Conservation (phyloP, 352 stramenopile species). For the Pythium utonaiense region DNA sequence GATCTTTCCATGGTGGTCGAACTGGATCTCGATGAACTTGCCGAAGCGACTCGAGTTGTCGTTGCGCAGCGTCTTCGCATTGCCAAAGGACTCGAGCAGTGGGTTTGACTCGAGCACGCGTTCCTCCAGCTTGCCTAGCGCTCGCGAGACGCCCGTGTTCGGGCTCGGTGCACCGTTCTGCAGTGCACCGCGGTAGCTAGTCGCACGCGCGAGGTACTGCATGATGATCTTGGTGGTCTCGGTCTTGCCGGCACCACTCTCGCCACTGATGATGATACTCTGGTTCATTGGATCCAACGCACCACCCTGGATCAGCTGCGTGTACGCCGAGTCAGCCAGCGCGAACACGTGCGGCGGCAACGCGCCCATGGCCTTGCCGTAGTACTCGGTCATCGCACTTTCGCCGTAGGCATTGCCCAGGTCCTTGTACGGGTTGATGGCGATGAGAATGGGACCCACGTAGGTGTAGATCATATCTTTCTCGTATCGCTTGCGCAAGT, state of each 20-base stretch:
- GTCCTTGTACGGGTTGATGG: slow-evolving; percentile 90
- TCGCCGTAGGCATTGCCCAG: slow-evolving; percentile 69
- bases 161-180: slow-evolving; percentile 54
- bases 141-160: slow-evolving; percentile 84
- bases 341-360: slow-evolving; percentile 90
- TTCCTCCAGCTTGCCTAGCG: slow-evolving; percentile 83
- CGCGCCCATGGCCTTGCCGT: slow-evolving; percentile 72
- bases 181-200: slow-evolving; percentile 65
- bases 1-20: slow-evolving; percentile 91
- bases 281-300: slow-evolving; percentile 83
- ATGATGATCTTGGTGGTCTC: slow-evolving; percentile 93
- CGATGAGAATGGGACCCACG: slow-evolving; percentile 88
- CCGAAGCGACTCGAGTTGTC: slow-evolving; percentile 97
- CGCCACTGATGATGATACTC: slow-evolving; percentile 92
- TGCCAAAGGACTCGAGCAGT: slow-evolving; percentile 88
- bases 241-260: slow-evolving; percentile 88
- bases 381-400: slow-evolving; percentile 86
- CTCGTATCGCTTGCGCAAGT: slow-evolving; percentile 89
- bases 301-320: slow-evolving; percentile 81
- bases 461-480: slow-evolving; percentile 94
- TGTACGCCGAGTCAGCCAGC: slow-evolving; percentile 87
- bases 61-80: slow-evolving; percentile 94
- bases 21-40: slow-evolving; percentile 98
- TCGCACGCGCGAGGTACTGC: slow-evolving; percentile 82
- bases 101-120: slow-evolving; percentile 87